Percentiles rank a stretch among this genome's conserved stretches.
Conservation (phyloP, 805 yeast species). For the Teunomyces aglyptinius region DNA sequence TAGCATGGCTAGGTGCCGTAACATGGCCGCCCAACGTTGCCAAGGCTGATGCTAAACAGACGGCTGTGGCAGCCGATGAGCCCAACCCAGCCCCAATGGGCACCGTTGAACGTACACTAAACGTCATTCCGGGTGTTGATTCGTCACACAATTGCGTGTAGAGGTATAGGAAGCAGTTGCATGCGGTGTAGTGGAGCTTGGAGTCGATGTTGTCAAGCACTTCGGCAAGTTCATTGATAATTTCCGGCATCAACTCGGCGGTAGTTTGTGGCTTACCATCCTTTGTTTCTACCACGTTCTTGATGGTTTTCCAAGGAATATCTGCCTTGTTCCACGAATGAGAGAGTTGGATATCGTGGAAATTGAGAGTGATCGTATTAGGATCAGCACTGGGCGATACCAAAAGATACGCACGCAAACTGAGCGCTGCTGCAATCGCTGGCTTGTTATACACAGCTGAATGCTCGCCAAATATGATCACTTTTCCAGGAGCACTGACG, state of each 20-base stretch:
- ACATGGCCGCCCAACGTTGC: conserved; percentile 59
- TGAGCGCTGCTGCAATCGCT: conserved; percentile 93
- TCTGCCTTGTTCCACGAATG: conserved; percentile 61
- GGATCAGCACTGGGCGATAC: conserved; percentile 49
- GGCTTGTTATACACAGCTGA: conserved; percentile 93
- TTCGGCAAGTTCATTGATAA: conserved; percentile 48
- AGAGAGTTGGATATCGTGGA: conserved; percentile 76
- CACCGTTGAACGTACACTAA: conserved; percentile 73
- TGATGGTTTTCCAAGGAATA: conserved; percentile 57
- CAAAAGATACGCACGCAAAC: conserved; percentile 76
- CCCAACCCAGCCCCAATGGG: conserved; percentile 98
- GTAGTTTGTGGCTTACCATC: conserved; percentile 32
- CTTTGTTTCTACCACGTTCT: conserved; percentile 15
- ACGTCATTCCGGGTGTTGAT: conserved; percentile 49
- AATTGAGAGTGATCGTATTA: conserved; percentile 56
- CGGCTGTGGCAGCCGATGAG: conserved; percentile 87
- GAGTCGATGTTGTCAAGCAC: conserved; percentile 46
- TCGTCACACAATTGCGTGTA: conserved; percentile 57
- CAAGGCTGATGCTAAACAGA: conserved; percentile 76
- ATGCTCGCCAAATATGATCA: conserved; percentile 94
- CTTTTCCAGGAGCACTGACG: conserved; percentile 95
- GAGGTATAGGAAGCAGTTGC: conserved; percentile 79
- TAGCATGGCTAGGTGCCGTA: conserved; percentile 30
- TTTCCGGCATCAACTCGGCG: conserved; percentile 58
- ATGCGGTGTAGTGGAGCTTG: conserved; percentile 70